These are phyloP conservation scores for Eragrostis curvula DNA, from an alignment of 176 grass and related monocot genomes.

Conservation along the genomic window DNA sequence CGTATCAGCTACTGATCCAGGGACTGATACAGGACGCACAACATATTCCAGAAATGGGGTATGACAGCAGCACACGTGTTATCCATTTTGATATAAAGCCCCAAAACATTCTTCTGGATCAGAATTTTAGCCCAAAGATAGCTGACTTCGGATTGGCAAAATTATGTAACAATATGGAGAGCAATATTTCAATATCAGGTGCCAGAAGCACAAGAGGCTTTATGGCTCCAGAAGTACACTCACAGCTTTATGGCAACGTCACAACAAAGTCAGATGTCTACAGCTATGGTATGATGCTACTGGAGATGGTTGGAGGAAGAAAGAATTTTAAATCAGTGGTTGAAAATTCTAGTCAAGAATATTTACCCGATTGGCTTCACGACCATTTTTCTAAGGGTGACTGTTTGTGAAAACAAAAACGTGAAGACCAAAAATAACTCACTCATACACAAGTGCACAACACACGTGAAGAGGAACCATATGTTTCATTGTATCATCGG, in stretches of 20 bases:
- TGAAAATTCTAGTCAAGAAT: not conserved
- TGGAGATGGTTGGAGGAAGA: constrained; percentile 11
- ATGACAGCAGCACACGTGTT: no score
- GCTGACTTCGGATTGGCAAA: constrained; percentile 70
- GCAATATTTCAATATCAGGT: constrained; percentile 51
- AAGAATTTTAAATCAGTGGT: not conserved
- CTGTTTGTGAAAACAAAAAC: no score
- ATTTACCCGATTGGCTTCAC: constrained; percentile 29
- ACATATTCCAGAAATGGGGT: no score
- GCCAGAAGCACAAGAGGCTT: constrained; percentile 64
- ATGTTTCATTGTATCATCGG: no score
- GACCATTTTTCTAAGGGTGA: not conserved
- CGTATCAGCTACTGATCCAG: no score
- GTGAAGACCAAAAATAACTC: no score
- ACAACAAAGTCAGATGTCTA: constrained; percentile 12
- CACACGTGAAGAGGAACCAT: no score
- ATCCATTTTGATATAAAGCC: no score
- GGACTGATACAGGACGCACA: no score
- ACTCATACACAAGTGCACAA: no score
- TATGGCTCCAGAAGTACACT: constrained; percentile 68
- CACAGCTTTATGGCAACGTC: no score
- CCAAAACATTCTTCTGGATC: no score
- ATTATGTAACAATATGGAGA: constrained; percentile 35
- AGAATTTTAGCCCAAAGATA: constrained; percentile 60
- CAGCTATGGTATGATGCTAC: constrained; percentile 24